Conservation (phyloP, 257 asterid genomes). For the Nicotiana knightiana region DNA sequence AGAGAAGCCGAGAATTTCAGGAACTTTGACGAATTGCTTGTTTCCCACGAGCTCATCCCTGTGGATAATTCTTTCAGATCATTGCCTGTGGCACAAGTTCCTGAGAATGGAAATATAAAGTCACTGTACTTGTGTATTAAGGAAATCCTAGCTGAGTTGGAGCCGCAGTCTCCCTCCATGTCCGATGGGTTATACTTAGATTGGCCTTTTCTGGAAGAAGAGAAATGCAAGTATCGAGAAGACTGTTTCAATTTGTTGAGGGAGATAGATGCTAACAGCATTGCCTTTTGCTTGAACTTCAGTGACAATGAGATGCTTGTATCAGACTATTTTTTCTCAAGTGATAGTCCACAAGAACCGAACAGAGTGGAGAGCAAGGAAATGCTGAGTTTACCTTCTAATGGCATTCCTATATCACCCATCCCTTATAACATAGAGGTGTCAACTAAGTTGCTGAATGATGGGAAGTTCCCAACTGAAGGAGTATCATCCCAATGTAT, state of each 20-base stretch:
- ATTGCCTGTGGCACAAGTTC: slow-evolving; percentile 70
- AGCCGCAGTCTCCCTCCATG: slow-evolving; percentile 55
- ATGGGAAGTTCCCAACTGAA: slow-evolving; percentile 23
- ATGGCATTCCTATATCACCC: slow-evolving; percentile 21
- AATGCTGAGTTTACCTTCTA: slow-evolving; percentile 29
- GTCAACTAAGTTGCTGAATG: slow-evolving; percentile 31
- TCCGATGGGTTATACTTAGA: slow-evolving; percentile 85
- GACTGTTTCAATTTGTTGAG: slow-evolving; percentile 36
- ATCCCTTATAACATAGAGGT: slow-evolving; percentile 29
- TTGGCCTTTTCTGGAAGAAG: slow-evolving; percentile 74
- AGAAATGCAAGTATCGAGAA: slow-evolving; percentile 30
- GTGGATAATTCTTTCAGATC: slow-evolving; percentile 68
- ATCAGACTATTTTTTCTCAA: slow-evolving; percentile 56
- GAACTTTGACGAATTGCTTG: slow-evolving; percentile 56
- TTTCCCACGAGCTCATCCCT: slow-evolving; percentile 75
- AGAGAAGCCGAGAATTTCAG: slow-evolving; percentile 56
- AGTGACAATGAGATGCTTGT: slow-evolving; percentile 37
- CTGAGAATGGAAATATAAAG: slow-evolving; percentile 31
- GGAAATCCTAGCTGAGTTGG: slow-evolving; percentile 45
- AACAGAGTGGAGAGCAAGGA: slow-evolving; percentile 38
- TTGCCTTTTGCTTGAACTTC: slow-evolving; percentile 32
- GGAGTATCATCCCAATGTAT: slow-evolving; percentile 28
- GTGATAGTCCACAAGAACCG: slow-evolving; percentile 29
- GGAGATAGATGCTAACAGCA: slow-evolving; percentile 44
- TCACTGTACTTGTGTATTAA: slow-evolving; percentile 43